phyloP scores from a whole-genome alignment of 1,139 yeast genomes.

The Lodderomyces theae region DNA sequence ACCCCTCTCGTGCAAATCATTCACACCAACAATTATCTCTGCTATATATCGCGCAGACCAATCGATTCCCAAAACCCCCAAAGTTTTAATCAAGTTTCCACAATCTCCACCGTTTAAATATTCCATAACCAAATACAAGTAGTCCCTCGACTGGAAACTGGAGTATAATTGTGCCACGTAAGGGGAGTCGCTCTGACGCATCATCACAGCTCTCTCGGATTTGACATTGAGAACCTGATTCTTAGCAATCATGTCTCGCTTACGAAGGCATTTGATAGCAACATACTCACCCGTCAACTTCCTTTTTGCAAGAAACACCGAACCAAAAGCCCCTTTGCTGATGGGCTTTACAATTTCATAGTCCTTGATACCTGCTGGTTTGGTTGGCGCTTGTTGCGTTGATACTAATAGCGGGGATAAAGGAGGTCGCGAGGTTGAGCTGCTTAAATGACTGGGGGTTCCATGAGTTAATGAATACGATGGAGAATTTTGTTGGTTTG shows the following conservation, averaged over 20 bases:
- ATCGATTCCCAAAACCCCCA: constrained; percentile 78
- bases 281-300: constrained; percentile 89
- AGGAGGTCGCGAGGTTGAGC: constrained; percentile 50
- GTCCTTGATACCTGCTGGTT: constrained; percentile 75
- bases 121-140: constrained; percentile 92
- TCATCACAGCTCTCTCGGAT: constrained; percentile 94
- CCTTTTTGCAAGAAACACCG: constrained; percentile 83
- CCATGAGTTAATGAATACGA: constrained; percentile 8
- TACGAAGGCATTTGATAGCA: constrained; percentile 91
- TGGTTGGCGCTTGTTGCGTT: constrained; percentile 50
- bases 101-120: constrained; percentile 95
- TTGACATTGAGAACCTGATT: constrained; percentile 94
- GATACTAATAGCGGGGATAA: constrained; percentile 79
- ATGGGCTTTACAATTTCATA: constrained; percentile 91
- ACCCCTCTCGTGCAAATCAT: constrained; percentile 82
- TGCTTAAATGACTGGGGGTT: constrained; percentile 13
- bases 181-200: constrained; percentile 93
- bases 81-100: constrained; percentile 76
- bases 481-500: constrained; percentile 2
- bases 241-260: constrained; percentile 94
- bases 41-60: constrained; percentile 90
- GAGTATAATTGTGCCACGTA: constrained; percentile 88
- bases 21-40: constrained; percentile 87
- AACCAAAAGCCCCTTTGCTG: constrained; percentile 96
- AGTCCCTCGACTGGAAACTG: constrained; percentile 86